Evolutionary conservation across 192 early-diverging fungal species (phyloP).

Genomic region (Chytriomyces hyalinus): DNA sequence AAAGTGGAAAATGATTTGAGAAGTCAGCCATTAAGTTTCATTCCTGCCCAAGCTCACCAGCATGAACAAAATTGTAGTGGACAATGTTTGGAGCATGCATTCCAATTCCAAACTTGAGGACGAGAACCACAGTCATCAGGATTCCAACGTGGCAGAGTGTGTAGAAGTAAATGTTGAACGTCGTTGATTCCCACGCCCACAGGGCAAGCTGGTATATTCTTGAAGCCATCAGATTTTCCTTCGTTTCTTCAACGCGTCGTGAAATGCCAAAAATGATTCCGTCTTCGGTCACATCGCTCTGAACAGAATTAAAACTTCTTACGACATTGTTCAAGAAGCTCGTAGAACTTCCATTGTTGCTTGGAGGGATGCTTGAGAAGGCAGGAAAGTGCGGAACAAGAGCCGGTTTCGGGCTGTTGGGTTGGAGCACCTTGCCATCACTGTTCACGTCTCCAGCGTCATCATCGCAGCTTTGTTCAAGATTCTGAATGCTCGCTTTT

Average conservation of each 20-base stretch:
- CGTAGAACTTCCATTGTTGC: background rate
- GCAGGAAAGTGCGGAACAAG: no score
- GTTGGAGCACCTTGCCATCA: background rate
- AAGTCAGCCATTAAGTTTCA: background rate
- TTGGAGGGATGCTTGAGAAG: background rate
- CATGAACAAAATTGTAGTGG: conserved; percentile 10
- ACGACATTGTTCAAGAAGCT: background rate
- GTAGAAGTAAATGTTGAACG: background rate
- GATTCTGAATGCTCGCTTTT: background rate
- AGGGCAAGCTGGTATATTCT: background rate
- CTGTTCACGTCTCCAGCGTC: background rate
- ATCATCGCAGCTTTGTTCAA: background rate
- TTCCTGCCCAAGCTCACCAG: background rate
- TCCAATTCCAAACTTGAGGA: conserved; percentile 7
- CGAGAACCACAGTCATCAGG: background rate
- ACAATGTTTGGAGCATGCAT: background rate
- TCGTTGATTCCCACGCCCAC: conserved; percentile 3
- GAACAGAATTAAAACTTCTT: background rate
- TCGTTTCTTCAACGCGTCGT: background rate
- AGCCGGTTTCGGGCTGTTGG: background rate
- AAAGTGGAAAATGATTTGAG: no score
- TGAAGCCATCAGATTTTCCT: conserved; percentile 5
- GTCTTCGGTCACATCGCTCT: conserved; percentile 30
- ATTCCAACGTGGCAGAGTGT: conserved; percentile 2
- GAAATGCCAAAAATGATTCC: conserved; percentile 20